Evolutionary conservation across 768 basidiomycete species (phyloP), one percentile per base, ranked within the genome.

Genomic region (Pleurotus citrinopileatus): DNA sequence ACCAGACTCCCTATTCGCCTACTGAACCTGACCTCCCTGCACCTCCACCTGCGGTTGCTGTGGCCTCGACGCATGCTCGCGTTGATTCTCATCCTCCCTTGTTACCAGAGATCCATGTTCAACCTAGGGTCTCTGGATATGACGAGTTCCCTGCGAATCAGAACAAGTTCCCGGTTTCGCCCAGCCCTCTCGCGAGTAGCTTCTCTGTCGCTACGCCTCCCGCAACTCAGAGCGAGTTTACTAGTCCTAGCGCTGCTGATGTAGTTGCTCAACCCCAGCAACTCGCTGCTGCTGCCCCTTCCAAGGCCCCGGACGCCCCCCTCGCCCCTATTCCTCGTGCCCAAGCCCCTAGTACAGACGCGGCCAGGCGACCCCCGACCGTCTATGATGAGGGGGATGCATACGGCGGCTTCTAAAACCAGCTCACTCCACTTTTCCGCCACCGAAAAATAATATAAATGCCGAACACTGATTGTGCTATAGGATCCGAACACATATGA

Each of bases 91-190:
- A 46, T 7, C 74, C 75, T 29, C 74, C 75, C 2, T 66, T 59
- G n/a, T 64, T 77, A 9, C 76, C 74, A 13, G 74, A 76, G 60
- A 70, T 75, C 59, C 47, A 55, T 13, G 34, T 72, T 36, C 61
- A 65, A 19, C 55, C 65, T 44, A 65, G 69, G 32, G 55, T 67
- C 4, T 72, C 47, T 27, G 71, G 69, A 9, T 72, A 42, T 47
- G 55, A 50, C 45, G 27, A 54, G 32, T 54, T 53, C 47, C 15
- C 46, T 46, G 59, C 27, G 68, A 17, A 62, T 66, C 52, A 48
- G 53, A 23, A 54, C 29, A 28, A 53, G 15, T 42, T 51, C 34
- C 36, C 61, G 60, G 28, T 50, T 61, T 51, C 62, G 7, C 48
- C 59, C 13, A 55, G 55, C 29, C 61, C 61, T 22, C 42, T 56